Base-by-base conservation (phyloP, 805 yeast genomes). In the Saccharomycopsis olivae region DNA sequence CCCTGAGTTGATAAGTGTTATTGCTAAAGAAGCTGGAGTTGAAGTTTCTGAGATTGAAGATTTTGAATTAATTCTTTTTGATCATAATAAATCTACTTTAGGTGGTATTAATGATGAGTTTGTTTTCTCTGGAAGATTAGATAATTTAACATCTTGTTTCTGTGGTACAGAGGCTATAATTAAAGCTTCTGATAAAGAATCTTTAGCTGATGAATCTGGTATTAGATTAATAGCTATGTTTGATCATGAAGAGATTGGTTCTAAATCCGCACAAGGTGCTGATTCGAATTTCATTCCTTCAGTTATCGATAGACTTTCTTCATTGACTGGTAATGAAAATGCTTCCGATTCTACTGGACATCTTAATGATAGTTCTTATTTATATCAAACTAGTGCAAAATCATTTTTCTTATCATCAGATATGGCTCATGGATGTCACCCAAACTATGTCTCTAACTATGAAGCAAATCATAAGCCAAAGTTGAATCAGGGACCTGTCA, bases 371-470 rank as follows among this genome's bases (percentile, higher is more conserved):
- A 48, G 43, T 20, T 60, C 74, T 0, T 58, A 58, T 31, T 66
- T 73, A 44, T 60, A 71, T 42, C 73, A 77, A 48, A 57, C 80
- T 1, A 68, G 77, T 61, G 69, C 88, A 6, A 79, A 78, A 56
- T 86, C 96, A 1, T 88, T 92, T 59, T 70, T 89, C 50, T 59
- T 92, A 33, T 88, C 96, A 0, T 84, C 95, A 0, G 98, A 89
- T 58, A 92, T 87, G 76, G 95, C 97, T 1, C 98, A 89, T 56
- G 97, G 95, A 24, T 81, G 89, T 29, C 96, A 89, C 58, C 98
- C 98, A 43, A 89, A 89, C 59, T 89, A 89, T 58, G 62, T 73
- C 3, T 71, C 69, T 39, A 73, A 73, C 51, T 82, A 92, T 60
- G 97, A 92, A 56, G 56, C 73, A 17, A 64, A 71, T 46, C 94